phyloP scores from a whole-genome alignment of 805 yeast genomes.

The Jamesozyma gamospora region DNA sequence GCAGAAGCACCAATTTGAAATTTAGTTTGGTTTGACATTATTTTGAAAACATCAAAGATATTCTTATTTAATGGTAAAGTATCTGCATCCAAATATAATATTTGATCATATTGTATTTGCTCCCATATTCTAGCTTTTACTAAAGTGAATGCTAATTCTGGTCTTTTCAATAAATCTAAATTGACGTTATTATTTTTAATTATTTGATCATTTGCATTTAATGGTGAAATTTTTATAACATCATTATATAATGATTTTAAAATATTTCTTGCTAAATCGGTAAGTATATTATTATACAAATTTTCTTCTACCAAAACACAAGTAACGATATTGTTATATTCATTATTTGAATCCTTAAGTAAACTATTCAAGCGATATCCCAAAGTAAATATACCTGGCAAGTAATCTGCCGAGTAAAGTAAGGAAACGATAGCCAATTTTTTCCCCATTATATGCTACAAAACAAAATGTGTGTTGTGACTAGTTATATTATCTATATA shows the following conservation, averaged over 20 bases:
- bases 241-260: conserved; percentile 19
- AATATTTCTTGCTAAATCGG: conserved; percentile 11
- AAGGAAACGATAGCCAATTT: conserved; percentile 28
- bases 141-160: conserved; percentile 43
- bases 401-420: conserved; percentile 40
- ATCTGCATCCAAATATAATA: conserved; percentile 59
- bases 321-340: conserved; percentile 2
- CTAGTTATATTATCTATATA: too few relatives aligned
- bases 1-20: conserved; percentile 45
- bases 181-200: conserved; percentile 18
- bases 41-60: conserved; percentile 17
- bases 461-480: too few relatives aligned
- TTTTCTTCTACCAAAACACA: conserved; percentile 16
- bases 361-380: conserved; percentile 31
- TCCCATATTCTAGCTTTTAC: conserved; percentile 44
- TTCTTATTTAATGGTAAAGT: conserved; percentile 37
- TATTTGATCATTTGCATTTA: conserved; percentile 13
- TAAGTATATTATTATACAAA: conserved; percentile 11
- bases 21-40: conserved; percentile 16
- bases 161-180: conserved; percentile 34
- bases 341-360: conserved; percentile 4
- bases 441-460: not conserved
- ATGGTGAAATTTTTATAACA: conserved; percentile 21
- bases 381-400: conserved; percentile 49
- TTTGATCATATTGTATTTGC: conserved; percentile 33